Conservation (phyloP, 2,329 filamentous ascomycete species). For the Cordyceps fumosorosea region DNA sequence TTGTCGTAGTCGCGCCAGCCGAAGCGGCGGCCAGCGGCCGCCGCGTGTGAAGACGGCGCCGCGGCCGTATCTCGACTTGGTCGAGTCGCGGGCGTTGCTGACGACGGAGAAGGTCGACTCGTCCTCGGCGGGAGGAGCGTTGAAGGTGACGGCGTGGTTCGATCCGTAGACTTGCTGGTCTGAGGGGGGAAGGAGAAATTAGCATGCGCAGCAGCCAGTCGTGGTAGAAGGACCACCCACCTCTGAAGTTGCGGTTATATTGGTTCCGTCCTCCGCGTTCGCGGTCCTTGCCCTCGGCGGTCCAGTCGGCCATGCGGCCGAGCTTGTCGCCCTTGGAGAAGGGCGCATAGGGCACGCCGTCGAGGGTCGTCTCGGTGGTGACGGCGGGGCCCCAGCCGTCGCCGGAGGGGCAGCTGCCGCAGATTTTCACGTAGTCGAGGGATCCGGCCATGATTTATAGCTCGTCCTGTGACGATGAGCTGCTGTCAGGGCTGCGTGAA, state of each 20-base stretch:
- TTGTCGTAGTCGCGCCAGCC: slow-evolving; percentile 99
- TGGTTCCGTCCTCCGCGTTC: slow-evolving; percentile 73
- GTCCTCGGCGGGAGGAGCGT: slow-evolving; percentile 86
- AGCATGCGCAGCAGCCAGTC: background rate
- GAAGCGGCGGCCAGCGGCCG: slow-evolving; percentile 80
- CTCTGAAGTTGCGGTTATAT: slow-evolving; percentile 90
- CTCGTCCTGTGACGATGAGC: slow-evolving; percentile 1
- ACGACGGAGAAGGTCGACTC: slow-evolving; percentile 97
- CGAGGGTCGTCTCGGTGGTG: slow-evolving; percentile 78
- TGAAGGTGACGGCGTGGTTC: slow-evolving; percentile 79
- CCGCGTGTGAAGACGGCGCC: slow-evolving; percentile 86
- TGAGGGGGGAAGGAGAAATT: slow-evolving; percentile 29
- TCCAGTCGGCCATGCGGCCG: slow-evolving; percentile 99
- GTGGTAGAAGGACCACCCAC: slow-evolving; percentile 37
- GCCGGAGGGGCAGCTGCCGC: slow-evolving; percentile 64
- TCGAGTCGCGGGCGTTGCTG: slow-evolving; percentile 83
- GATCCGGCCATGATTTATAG: slow-evolving; percentile 41
- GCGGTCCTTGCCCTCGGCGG: slow-evolving; percentile 79
- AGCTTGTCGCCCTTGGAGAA: slow-evolving; percentile 99
- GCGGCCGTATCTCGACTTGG: slow-evolving; percentile 81
- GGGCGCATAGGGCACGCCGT: slow-evolving; percentile 93
- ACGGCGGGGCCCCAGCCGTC: slow-evolving; percentile 84
- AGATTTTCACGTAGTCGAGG: slow-evolving; percentile 55
- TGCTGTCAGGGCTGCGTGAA: slow-evolving; percentile 5
- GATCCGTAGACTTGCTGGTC: slow-evolving; percentile 97